Evolutionary conservation across 2,329 filamentous ascomycete genomes (phyloP).

Genomic region (Rugonectria rugulosa): DNA sequence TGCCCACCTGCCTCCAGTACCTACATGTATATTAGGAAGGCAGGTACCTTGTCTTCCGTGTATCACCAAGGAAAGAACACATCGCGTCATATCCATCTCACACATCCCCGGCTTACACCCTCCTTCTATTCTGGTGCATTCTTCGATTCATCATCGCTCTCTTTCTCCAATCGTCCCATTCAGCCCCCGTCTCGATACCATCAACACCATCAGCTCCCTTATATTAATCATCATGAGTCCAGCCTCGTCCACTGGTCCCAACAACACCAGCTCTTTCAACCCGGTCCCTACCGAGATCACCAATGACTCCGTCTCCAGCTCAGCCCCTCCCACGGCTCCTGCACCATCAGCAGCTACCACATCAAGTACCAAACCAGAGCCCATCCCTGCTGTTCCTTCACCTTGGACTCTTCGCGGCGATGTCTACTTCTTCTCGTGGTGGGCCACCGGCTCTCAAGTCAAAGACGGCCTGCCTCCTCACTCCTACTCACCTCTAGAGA

Average conservation of each 20-base stretch:
- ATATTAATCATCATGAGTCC: neutral
- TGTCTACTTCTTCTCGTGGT: slow-evolving; percentile 54
- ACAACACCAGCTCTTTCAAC: neutral
- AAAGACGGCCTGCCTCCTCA: slow-evolving; percentile 44
- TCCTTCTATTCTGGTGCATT: too few species aligned
- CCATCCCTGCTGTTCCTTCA: slow-evolving; percentile 37
- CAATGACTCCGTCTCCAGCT: neutral
- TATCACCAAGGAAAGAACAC: too few species aligned
- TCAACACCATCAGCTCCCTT: too few species aligned
- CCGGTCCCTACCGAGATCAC: neutral
- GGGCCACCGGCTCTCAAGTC: slow-evolving; percentile 42
- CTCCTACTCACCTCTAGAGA: slow-evolving; percentile 58
- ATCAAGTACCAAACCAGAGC: slow-evolving; percentile 7
- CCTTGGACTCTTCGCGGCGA: slow-evolving; percentile 57
- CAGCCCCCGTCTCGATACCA: too few species aligned
- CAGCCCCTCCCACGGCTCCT: neutral
- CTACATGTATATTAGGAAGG: too few species aligned
- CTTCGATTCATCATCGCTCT: too few species aligned
- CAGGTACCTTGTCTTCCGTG: too few species aligned
- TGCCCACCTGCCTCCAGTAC: too few species aligned
- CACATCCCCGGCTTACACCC: too few species aligned
- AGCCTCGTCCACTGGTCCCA: neutral
- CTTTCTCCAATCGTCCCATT: too few species aligned
- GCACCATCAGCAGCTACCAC: neutral
- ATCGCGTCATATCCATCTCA: too few species aligned